Evolutionary conservation across 192 early-diverging fungal species (phyloP).

Genomic region (Backusella liffmaniae): DNA sequence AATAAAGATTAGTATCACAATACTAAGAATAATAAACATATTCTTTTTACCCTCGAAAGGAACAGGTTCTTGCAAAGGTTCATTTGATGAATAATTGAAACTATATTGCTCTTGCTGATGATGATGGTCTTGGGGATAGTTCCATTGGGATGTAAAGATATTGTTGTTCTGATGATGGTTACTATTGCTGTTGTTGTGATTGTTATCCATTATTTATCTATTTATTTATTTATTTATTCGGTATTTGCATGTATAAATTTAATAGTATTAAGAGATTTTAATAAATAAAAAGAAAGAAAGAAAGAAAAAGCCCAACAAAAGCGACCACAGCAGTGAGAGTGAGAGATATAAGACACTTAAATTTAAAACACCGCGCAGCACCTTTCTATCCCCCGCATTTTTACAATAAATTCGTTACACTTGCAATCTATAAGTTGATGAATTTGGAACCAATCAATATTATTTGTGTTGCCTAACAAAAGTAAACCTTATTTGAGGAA

Average conservation of each 20-base stretch:
- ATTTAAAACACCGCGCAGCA: neutral
- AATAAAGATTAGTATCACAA: neutral
- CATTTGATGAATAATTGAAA: conserved; percentile 4
- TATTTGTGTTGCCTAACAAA: conserved; percentile 8
- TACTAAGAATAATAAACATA: too few relatives aligned
- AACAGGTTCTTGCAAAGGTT: conserved; percentile 31
- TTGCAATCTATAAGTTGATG: neutral
- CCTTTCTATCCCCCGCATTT: neutral
- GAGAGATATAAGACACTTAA: neutral
- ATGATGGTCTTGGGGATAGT: neutral
- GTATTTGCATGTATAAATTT: neutral
- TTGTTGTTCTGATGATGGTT: neutral
- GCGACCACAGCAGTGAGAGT: neutral
- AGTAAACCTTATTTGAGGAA: neutral
- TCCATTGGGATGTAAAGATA: neutral
- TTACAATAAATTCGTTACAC: conserved; percentile 14
- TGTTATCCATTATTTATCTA: neutral
- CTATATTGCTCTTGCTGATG: neutral
- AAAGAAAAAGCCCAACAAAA: neutral
- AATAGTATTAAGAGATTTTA: neutral
- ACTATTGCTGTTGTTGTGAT: neutral
- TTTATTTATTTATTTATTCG: neutral
- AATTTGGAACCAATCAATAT: conserved; percentile 6
- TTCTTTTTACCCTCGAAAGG: conserved; percentile 36
- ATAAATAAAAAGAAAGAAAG: neutral